Conservation (phyloP, 2,329 filamentous ascomycete species). For the Epichloe baconii region DNA sequence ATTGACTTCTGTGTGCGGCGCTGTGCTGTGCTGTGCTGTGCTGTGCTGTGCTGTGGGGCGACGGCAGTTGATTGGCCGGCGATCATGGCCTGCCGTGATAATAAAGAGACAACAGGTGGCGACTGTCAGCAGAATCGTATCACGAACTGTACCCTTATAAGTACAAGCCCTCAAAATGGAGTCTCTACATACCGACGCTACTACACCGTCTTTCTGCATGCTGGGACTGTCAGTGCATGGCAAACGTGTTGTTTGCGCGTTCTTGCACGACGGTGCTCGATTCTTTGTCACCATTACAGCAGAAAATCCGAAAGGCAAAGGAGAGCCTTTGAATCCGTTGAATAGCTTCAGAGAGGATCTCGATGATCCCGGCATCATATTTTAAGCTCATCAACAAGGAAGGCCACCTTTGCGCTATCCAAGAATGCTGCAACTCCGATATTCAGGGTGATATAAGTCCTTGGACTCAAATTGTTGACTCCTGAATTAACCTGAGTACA, state of each 20-base stretch:
- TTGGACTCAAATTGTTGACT: conserved; percentile 5
- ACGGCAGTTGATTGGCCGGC: neutral
- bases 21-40: neutral
- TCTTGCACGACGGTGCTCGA: conserved; percentile 5
- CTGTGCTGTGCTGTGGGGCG: neutral
- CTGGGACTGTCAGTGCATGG: too few relatives aligned
- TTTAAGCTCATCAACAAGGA: conserved; percentile 4
- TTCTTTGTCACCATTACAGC: conserved; percentile 5
- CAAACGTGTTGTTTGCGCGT: neutral
- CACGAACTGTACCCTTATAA: too few relatives aligned
- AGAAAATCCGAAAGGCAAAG: conserved; percentile 6
- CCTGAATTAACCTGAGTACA: neutral
- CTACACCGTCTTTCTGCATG: too few relatives aligned
- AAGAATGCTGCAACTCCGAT: conserved; percentile 4
- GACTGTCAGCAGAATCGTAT: too few relatives aligned
- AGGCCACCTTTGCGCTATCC: conserved; percentile 1
- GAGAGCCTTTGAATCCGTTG: conserved; percentile 2
- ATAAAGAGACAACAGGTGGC: too few relatives aligned
- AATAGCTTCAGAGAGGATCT: conserved; percentile 3
- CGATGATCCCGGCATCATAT: conserved; percentile 3
- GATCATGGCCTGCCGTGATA: too few relatives aligned
- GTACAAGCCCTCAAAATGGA: too few relatives aligned
- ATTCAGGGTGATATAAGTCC: conserved; percentile 5
- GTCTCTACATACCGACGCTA: too few relatives aligned
- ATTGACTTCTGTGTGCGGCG: too few relatives aligned